phyloP scores from a whole-genome alignment of 768 basidiomycete genomes.

The Cyathus striatus region DNA sequence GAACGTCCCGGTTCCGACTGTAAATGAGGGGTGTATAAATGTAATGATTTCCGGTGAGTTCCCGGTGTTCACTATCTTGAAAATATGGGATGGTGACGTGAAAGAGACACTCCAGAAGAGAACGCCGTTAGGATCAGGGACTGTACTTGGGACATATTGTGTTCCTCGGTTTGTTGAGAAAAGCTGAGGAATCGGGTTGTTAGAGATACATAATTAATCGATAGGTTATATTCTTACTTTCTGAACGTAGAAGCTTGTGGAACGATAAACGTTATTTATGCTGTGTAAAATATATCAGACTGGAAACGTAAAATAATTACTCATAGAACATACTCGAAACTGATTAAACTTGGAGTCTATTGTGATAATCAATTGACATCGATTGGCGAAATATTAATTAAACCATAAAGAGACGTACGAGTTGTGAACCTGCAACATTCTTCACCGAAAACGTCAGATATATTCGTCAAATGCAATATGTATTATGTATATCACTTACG shows the following conservation, averaged over 20 bases:
- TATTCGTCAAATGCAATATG: constrained; percentile 1
- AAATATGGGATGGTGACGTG: not conserved
- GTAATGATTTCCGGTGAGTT: not conserved
- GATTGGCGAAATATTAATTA: no score
- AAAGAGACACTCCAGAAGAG: constrained; percentile 42
- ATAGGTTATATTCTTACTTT: constrained; percentile 35
- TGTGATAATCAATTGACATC: constrained; percentile 1
- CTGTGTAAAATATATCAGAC: constrained; percentile 16
- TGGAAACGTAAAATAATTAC: not conserved
- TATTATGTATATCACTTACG: constrained; percentile 14
- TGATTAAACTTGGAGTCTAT: constrained; percentile 49
- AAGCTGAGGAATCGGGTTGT: constrained; percentile 22
- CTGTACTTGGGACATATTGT: constrained; percentile 44
- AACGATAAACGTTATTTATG: constrained; percentile 41
- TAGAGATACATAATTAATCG: not conserved
- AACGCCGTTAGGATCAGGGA: constrained; percentile 30
- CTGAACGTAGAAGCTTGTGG: constrained; percentile 56
- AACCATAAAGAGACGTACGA: not conserved
- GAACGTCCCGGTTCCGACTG: not conserved
- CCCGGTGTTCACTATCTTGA: constrained; percentile 1
- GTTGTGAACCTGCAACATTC: not conserved
- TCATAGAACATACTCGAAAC: constrained; percentile 42
- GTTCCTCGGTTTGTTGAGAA: constrained; percentile 45
- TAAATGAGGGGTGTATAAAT: not conserved
- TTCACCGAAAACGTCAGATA: constrained; percentile 5